Conservation (phyloP, 106 monocot genomes). For the Hemerocallis citrina region DNA sequence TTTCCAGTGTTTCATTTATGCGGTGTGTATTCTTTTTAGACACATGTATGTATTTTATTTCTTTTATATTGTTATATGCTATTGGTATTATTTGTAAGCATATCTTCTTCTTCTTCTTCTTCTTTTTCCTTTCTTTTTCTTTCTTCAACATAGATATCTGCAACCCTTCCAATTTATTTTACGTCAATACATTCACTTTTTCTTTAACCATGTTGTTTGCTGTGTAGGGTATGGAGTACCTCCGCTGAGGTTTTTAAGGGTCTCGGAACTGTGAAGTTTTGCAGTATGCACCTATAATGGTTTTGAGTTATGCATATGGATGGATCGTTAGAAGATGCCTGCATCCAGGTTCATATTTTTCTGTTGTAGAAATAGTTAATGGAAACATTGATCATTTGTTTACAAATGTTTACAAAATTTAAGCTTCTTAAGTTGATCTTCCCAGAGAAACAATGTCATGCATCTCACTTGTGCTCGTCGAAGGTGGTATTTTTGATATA, state of each 20-base stretch:
- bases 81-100: neutral
- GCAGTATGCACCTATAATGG: neutral
- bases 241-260: neutral
- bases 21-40: neutral
- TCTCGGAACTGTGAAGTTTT: neutral
- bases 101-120: too few relatives aligned
- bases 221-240: neutral
- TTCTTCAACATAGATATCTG: neutral
- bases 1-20: neutral
- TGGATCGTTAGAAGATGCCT: too few relatives aligned
- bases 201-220: neutral
- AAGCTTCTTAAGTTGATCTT: too few relatives aligned
- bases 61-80: neutral
- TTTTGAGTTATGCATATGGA: neutral
- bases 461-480: too few relatives aligned
- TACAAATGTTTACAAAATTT: too few relatives aligned
- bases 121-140: too few relatives aligned
- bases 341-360: too few relatives aligned
- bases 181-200: neutral
- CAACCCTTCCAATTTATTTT: neutral
- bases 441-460: too few relatives aligned
- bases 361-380: too few relatives aligned
- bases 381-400: too few relatives aligned
- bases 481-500: too few relatives aligned
- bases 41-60: neutral